Conservation (phyloP, 805 yeast species). For the Candida xiaguanensis region DNA sequence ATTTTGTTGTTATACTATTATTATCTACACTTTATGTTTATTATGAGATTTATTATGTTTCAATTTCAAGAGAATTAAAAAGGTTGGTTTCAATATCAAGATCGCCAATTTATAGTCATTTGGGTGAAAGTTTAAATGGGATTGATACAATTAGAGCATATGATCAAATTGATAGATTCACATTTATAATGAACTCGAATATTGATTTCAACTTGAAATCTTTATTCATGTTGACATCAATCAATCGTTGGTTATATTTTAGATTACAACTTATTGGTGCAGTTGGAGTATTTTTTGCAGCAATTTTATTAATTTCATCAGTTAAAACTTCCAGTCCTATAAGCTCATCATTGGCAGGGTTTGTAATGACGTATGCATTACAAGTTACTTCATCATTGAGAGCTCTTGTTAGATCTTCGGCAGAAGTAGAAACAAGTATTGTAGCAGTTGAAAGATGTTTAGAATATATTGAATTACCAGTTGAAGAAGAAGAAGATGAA, state of each 20-base stretch:
- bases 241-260: constrained; percentile 64
- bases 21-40: constrained; percentile 58
- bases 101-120: constrained; percentile 77
- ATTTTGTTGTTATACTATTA: constrained; percentile 42
- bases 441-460: constrained; percentile 67
- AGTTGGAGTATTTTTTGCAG: constrained; percentile 47
- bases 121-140: constrained; percentile 79
- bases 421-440: constrained; percentile 59
- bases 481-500: constrained; percentile 24
- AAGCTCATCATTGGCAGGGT: constrained; percentile 59
- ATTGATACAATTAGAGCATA: constrained; percentile 76
- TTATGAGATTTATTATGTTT: constrained; percentile 66
- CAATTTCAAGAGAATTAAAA: constrained; percentile 73
- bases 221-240: constrained; percentile 48
- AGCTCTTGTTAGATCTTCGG: constrained; percentile 57
- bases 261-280: constrained; percentile 63
- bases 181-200: constrained; percentile 47
- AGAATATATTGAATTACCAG: constrained; percentile 48
- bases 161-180: constrained; percentile 62
- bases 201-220: constrained; percentile 48
- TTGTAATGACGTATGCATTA: constrained; percentile 61
- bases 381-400: constrained; percentile 52
- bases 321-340: constrained; percentile 40
- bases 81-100: constrained; percentile 65
- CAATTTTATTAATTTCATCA: constrained; percentile 42